Conservation (phyloP, 306 rosid genomes). For the Parietaria judaica region DNA sequence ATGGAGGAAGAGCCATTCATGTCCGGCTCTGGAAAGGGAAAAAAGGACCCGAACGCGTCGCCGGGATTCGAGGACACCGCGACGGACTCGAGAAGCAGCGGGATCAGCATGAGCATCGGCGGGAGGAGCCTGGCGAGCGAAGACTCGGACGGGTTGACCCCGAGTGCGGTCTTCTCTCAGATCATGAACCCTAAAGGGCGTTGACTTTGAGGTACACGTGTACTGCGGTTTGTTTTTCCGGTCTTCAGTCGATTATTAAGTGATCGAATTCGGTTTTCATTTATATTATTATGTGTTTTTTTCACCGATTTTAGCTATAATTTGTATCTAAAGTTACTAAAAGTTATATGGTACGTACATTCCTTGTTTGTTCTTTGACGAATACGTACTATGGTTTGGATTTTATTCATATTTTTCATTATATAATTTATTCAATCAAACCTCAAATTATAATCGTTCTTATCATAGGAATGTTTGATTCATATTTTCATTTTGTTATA, state of each 20-base stretch:
- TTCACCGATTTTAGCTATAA: slow-evolving; percentile 33
- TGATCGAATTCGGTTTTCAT: slow-evolving; percentile 22
- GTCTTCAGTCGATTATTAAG: slow-evolving; percentile 12
- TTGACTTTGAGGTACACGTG: slow-evolving; percentile 24
- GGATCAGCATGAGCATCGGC: slow-evolving; percentile 92
- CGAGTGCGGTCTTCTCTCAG: slow-evolving; percentile 97
- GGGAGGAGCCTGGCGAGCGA: slow-evolving; percentile 96
- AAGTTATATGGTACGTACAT: slow-evolving; percentile 16
- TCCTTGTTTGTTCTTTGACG: neutral
- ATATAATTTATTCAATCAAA: neutral
- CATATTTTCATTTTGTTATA: neutral
- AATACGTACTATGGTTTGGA: neutral
- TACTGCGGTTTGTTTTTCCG: slow-evolving; percentile 13
- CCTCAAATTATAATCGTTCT: no score
- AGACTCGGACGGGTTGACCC: slow-evolving; percentile 95
- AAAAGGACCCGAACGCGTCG: slow-evolving; percentile 48
- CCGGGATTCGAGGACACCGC: slow-evolving; percentile 50
- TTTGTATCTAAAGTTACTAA: slow-evolving; percentile 30
- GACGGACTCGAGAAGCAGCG: slow-evolving; percentile 85
- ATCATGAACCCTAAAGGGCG: slow-evolving; percentile 99
- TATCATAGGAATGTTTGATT: neutral
- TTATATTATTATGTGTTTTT: slow-evolving; percentile 23
- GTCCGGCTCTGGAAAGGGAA: slow-evolving; percentile 41
- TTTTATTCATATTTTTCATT: neutral
- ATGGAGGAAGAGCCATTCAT: slow-evolving; percentile 53